Percentiles rank a stretch among this genome's conserved stretches.
phyloP scores from a whole-genome alignment of 202 grass and related monocot genomes.

The Brachypodium distachyon region DNA sequence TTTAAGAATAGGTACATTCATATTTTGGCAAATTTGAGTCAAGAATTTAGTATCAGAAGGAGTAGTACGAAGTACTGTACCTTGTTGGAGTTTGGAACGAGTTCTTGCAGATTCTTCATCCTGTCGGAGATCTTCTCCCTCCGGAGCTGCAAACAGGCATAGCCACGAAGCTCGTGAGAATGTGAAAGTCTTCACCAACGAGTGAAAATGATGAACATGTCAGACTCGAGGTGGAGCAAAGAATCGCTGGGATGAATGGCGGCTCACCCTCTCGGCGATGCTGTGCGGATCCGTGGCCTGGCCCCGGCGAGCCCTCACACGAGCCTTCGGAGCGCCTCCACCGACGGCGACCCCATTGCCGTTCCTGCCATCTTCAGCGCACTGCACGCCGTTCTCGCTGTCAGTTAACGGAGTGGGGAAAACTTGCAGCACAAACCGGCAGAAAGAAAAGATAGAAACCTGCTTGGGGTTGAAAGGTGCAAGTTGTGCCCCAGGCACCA shows the following conservation, averaged over 20 bases:
- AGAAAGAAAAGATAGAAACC: constrained; percentile 29
- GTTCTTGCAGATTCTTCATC: constrained; percentile 81
- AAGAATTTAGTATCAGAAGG: too few relatives aligned
- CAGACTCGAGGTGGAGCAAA: neutral
- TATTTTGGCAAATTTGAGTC: too few relatives aligned
- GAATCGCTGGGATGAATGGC: neutral
- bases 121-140: constrained; percentile 92
- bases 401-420: constrained; percentile 22
- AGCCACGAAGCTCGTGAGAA: neutral
- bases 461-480: constrained; percentile 33
- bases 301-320: constrained; percentile 60
- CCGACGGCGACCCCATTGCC: constrained; percentile 26
- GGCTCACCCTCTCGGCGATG: constrained; percentile 64
- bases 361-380: constrained; percentile 12
- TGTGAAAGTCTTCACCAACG: neutral
- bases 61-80: constrained; percentile 2
- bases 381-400: constrained; percentile 4
- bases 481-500: constrained; percentile 27
- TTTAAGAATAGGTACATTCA: too few relatives aligned
- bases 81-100: constrained; percentile 83
- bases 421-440: neutral
- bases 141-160: constrained; percentile 44
- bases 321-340: constrained; percentile 49
- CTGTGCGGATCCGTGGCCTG: constrained; percentile 93
- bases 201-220: too few relatives aligned